Conservation (phyloP, 2,329 filamentous ascomycete genomes). For the Exophiala sideris region DNA sequence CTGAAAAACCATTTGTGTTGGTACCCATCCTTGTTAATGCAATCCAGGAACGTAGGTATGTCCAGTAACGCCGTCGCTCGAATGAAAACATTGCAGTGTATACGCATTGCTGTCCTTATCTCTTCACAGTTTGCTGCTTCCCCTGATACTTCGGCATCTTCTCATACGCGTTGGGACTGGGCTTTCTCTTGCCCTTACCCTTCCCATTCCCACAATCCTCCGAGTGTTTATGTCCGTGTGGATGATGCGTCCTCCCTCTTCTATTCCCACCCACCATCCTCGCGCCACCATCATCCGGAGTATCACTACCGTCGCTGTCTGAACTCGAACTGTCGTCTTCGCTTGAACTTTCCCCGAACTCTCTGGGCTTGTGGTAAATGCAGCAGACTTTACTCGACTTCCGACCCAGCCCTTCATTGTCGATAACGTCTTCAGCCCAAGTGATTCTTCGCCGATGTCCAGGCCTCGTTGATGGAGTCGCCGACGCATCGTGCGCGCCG, state of each 20-base stretch:
- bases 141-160: conserved; percentile 38
- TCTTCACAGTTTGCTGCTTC: conserved; percentile 6
- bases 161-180: conserved; percentile 48
- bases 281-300: conserved; percentile 25
- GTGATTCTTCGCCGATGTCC: conserved; percentile 61
- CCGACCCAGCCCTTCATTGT: conserved; percentile 91
- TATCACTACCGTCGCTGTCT: conserved; percentile 37
- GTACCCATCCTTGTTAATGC: too few species aligned
- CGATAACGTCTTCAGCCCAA: conserved; percentile 90
- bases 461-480: conserved; percentile 2
- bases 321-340: conserved; percentile 50
- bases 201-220: conserved; percentile 27
- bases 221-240: conserved; percentile 22
- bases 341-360: conserved; percentile 75
- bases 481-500: conserved; percentile 22
- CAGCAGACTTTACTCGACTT: conserved; percentile 99
- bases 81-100: too few species aligned
- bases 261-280: conserved; percentile 26
- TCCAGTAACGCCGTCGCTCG: neutral
- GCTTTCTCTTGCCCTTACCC: conserved; percentile 32
- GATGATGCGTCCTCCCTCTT: conserved; percentile 16
- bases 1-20: too few species aligned
- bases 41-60: too few species aligned
- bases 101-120: neutral
- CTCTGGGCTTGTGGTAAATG: conserved; percentile 87